Percentiles rank a stretch among this genome's conserved stretches.
Conservation (phyloP, 2,329 filamentous ascomycete genomes). For the Dothideomycetidae sp. region DNA sequence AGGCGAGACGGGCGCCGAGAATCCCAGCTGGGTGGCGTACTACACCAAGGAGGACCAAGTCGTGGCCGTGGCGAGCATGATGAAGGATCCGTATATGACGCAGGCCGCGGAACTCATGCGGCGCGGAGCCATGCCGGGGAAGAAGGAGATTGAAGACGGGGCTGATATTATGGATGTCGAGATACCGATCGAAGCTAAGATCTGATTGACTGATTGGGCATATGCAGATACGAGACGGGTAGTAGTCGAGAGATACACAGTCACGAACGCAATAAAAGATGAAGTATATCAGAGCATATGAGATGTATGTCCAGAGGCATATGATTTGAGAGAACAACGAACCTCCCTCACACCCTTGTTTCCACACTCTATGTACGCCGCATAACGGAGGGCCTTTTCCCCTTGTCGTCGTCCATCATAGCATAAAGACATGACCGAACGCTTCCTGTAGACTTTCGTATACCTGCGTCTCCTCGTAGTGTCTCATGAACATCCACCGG, state of each 20-base stretch:
- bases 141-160: slow-evolving; percentile 58
- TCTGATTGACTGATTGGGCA: too few relatives aligned
- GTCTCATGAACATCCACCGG: background rate
- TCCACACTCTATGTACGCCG: background rate
- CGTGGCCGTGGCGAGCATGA: slow-evolving; percentile 84
- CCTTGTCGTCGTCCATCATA: background rate
- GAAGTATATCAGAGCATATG: background rate
- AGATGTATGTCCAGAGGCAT: too few relatives aligned
- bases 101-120: slow-evolving; percentile 79
- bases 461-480: too few relatives aligned
- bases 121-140: slow-evolving; percentile 64
- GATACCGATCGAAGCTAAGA: slow-evolving; percentile 32
- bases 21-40: slow-evolving; percentile 70
- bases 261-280: background rate
- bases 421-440: background rate
- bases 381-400: background rate
- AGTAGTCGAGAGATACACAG: too few relatives aligned
- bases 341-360: background rate
- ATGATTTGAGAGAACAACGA: background rate
- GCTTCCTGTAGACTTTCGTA: too few relatives aligned
- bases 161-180: slow-evolving; percentile 33
- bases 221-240: too few relatives aligned
- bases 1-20: slow-evolving; percentile 51
- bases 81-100: slow-evolving; percentile 70
- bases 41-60: slow-evolving; percentile 77